Conservation (phyloP, 129 eudicot genomes). For the Saposhnikovia divaricata region DNA sequence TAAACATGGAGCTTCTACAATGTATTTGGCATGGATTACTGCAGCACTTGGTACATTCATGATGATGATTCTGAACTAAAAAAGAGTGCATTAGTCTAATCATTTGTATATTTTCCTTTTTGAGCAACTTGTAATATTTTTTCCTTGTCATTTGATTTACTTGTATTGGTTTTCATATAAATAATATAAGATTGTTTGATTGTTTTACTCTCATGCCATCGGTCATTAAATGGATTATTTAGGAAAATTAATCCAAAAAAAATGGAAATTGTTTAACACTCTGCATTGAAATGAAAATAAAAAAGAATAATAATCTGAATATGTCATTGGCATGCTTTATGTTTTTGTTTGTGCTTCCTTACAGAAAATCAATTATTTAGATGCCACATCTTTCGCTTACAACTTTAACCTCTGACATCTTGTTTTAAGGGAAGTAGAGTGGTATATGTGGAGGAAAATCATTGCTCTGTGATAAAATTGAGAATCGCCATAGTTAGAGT, state of each 20-base stretch:
- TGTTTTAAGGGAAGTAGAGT: too few species aligned
- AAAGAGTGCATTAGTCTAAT: neutral
- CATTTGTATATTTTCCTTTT: neutral
- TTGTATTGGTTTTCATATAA: neutral
- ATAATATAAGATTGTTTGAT: neutral
- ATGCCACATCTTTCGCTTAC: too few species aligned
- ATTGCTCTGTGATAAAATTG: neutral
- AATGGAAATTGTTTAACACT: too few species aligned
- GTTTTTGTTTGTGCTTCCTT: too few species aligned
- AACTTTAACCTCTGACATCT: neutral
- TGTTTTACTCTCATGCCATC: neutral
- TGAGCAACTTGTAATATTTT: neutral
- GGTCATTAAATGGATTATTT: too few species aligned
- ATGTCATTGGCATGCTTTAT: too few species aligned
- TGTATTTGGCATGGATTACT: neutral
- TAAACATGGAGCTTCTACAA: neutral
- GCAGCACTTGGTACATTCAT: slow-evolving; percentile 4
- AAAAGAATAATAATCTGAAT: too few species aligned
- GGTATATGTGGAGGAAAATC: neutral
- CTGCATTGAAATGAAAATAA: too few species aligned
- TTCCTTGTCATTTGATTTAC: neutral
- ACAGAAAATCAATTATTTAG: too few species aligned
- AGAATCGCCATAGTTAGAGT: neutral
- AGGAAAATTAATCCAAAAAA: neutral
- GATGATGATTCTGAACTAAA: neutral